These are phyloP conservation scores for Globisporangium paddicum DNA, from an alignment of 352 stramenopile genomes.

Conservation along the genomic window DNA sequence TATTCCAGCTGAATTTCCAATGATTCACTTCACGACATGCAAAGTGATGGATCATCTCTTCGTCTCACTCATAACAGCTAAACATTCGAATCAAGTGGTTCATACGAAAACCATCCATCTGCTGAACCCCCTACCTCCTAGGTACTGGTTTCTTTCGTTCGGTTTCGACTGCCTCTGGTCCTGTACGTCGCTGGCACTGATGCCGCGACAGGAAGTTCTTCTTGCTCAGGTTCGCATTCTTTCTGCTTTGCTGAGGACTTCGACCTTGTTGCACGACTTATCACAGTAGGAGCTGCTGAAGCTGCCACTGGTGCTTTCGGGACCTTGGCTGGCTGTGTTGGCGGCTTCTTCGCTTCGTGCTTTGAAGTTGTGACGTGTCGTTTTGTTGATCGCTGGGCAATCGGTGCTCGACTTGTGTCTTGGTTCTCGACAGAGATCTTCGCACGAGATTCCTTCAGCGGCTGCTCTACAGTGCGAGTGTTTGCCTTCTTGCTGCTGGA, in stretches of 20 bases:
- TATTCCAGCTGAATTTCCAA: no score
- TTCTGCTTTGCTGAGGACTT: not conserved
- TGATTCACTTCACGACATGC: no score
- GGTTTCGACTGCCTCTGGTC: not conserved
- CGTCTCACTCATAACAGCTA: no score
- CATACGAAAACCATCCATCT: no score
- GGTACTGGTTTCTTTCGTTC: not conserved
- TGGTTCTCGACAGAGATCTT: not conserved
- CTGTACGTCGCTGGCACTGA: not conserved
- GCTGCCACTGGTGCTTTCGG: not conserved
- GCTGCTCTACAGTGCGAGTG: not conserved
- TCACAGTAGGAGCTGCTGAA: not conserved
- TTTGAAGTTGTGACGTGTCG: not conserved
- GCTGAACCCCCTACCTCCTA: no score
- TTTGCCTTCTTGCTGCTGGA: not conserved
- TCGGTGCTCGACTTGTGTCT: not conserved
- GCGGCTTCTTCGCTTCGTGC: not conserved
- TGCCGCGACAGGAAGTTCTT: not conserved
- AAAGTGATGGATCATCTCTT: no score
- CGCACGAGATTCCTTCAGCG: not conserved
- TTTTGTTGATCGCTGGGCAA: not conserved
- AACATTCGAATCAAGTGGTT: no score
- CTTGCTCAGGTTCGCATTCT: not conserved
- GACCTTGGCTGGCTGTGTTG: not conserved
- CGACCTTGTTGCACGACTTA: not conserved